Evolutionary conservation across 306 rosid genomes (phyloP), one percentile per base, ranked within the genome.

Genomic region (Quercus parvula): DNA sequence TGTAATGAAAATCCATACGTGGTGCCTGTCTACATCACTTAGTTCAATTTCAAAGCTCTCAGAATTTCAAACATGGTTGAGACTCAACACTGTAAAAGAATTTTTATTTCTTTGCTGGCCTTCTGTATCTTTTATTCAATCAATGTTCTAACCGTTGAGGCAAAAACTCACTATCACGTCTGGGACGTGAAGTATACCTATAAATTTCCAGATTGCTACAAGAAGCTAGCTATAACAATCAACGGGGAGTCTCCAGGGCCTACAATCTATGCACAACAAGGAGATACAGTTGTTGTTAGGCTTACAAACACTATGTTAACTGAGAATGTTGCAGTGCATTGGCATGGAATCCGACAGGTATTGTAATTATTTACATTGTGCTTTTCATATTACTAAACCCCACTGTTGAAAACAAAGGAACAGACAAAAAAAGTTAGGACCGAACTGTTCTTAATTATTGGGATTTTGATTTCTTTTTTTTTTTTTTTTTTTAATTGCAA

Each of bases 291-390:
- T 56, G 27, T 86, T 12, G 90, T 87, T 31, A 88, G 79, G 76
- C 84, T 89, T 51, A 87, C 61, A 20, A 89, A 89, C 57, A 81
- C 84, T 20, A 68, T 89, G 70, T 8, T 22, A 4, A 89, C 89
- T 2, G 89, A 89, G 75, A 89, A 89, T 30, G 78, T 81, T 3
- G 91, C 93, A 3, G 77, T 87, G 22, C 93, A 87, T 55, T 87
- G 92, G 93, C 93, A 87, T 35, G 93, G 93, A 44, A 87, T 87
- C 14, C 74, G 89, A 55, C 93, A 88, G 91, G 89, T 88, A 56
- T 1, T 46, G 38, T 5, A 4, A 17, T 25, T 9, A 12, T 49
- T 75, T 75, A 9, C 56, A 11, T 5, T 22, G 59, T 38, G 5
- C 27, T 55, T 55, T 33, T 18, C 57, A 19, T 25, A 0, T 17